Percentiles rank a stretch among this genome's conserved stretches.
These are phyloP conservation scores for Colletotrichum eleusines DNA, from an alignment of 2,329 filamentous ascomycete genomes.

Conservation along the genomic window DNA sequence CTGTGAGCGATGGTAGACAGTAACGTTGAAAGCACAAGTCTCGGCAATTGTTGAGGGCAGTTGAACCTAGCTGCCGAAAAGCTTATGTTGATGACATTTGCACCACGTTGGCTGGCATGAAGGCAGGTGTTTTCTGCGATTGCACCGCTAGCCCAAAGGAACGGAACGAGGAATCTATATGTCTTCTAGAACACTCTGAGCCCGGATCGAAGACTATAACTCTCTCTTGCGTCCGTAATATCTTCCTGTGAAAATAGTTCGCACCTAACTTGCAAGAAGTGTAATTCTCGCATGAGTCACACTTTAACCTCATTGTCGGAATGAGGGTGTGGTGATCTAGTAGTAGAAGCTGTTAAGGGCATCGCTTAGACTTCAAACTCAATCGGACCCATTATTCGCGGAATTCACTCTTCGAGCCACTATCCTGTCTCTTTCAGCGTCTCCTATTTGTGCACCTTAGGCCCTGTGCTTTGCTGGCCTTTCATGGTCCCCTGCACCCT, in stretches of 20 bases:
- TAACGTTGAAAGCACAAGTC: no score
- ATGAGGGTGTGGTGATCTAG: not conserved
- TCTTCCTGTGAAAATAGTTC: not conserved
- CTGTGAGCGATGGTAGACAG: no score
- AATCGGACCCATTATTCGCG: not conserved
- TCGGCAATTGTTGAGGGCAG: no score
- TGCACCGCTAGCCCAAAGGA: not conserved
- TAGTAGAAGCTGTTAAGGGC: conserved; percentile 1
- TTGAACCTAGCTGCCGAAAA: not conserved
- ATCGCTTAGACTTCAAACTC: conserved; percentile 8
- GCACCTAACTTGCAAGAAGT: not conserved
- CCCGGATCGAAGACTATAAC: not conserved
- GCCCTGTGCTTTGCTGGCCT: not conserved
- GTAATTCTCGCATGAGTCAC: not conserved
- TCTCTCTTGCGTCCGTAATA: not conserved
- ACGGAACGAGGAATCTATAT: conserved; percentile 2
- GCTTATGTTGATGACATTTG: not conserved
- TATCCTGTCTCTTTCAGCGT: no score
- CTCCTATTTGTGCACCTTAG: conserved; percentile 1
- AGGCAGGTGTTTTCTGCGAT: no score
- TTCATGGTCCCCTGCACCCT: not conserved
- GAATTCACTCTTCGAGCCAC: no score
- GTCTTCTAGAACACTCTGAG: conserved; percentile 28
- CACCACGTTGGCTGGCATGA: no score
- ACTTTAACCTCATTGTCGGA: not conserved